Conservation (phyloP, 1,139 yeast genomes). For the Magnusiomyces fungicola region DNA sequence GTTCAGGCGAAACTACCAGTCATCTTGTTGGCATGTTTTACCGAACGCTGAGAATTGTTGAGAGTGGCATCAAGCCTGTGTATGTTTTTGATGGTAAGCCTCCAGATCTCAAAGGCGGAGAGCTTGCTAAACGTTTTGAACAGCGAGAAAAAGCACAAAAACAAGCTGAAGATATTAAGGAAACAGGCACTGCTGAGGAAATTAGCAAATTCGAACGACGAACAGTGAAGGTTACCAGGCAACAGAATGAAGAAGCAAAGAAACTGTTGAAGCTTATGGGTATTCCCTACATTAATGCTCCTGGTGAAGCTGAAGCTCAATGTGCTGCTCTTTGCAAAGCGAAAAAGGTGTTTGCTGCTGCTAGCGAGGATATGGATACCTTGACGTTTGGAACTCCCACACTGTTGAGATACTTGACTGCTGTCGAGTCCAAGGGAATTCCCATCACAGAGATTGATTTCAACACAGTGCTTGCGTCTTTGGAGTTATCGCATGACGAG, state of each 20-base stretch:
- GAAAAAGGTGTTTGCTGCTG: slow-evolving; percentile 89
- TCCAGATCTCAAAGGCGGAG: slow-evolving; percentile 87
- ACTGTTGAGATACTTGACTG: slow-evolving; percentile 80
- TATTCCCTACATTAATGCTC: slow-evolving; percentile 86
- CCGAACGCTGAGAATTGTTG: slow-evolving; percentile 81
- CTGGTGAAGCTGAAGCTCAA: slow-evolving; percentile 98
- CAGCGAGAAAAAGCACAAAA: slow-evolving; percentile 79
- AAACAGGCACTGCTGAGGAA: slow-evolving; percentile 74
- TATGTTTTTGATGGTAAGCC: slow-evolving; percentile 97
- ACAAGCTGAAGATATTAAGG: slow-evolving; percentile 64
- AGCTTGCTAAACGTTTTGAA: slow-evolving; percentile 74
- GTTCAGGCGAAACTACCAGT: slow-evolving; percentile 84
- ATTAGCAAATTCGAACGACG: slow-evolving; percentile 73
- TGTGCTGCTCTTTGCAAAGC: slow-evolving; percentile 87
- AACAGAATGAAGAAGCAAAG: slow-evolving; percentile 93
- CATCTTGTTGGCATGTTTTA: slow-evolving; percentile 95
- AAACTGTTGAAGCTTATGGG: slow-evolving; percentile 80
- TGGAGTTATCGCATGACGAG: slow-evolving; percentile 62
- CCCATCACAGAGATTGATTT: slow-evolving; percentile 84
- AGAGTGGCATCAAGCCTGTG: slow-evolving; percentile 88
- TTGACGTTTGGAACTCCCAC: slow-evolving; percentile 83
- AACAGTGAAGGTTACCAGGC: slow-evolving; percentile 77
- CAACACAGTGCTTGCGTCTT: slow-evolving; percentile 61
- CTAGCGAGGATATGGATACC: slow-evolving; percentile 99
- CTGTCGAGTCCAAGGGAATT: slow-evolving; percentile 86